phyloP scores from a whole-genome alignment of 495 filamentous ascomycete genomes.

The Mycothermus thermophilus region DNA sequence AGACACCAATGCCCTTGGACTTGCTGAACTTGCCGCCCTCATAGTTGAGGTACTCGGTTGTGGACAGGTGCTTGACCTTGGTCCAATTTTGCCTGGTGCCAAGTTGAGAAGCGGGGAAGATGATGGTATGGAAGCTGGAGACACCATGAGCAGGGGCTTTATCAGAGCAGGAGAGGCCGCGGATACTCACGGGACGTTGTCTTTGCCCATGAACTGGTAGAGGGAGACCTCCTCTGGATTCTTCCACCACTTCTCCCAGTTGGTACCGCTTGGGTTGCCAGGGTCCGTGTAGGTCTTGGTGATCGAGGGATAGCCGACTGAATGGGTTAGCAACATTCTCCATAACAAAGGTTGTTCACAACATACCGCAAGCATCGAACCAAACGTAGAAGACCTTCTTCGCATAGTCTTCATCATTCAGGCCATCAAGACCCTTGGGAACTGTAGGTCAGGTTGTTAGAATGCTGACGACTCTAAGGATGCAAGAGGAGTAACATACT shows the following conservation, averaged over 20 bases:
- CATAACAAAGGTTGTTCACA: background rate
- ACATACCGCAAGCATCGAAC: slow-evolving; percentile 79
- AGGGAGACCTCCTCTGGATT: slow-evolving; percentile 77
- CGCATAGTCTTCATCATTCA: slow-evolving; percentile 35
- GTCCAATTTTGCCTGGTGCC: slow-evolving; percentile 80
- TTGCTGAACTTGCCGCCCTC: slow-evolving; percentile 95
- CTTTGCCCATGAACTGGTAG: slow-evolving; percentile 97
- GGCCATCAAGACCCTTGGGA: slow-evolving; percentile 15
- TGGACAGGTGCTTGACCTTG: slow-evolving; percentile 73
- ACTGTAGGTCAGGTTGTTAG: too few species aligned
- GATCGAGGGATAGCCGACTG: slow-evolving; percentile 84
- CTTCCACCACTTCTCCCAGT: slow-evolving; percentile 95
- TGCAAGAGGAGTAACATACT: too few species aligned
- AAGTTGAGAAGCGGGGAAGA: slow-evolving; percentile 79
- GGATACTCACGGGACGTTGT: slow-evolving; percentile 56
- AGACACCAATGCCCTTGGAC: slow-evolving; percentile 76
- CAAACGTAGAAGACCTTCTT: slow-evolving; percentile 91
- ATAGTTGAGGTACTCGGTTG: slow-evolving; percentile 93
- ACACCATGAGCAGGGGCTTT: background rate
- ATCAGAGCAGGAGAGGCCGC: background rate
- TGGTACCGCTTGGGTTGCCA: slow-evolving; percentile 11
- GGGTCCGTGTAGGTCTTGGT: slow-evolving; percentile 75
- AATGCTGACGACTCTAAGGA: too few species aligned
- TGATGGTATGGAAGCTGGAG: slow-evolving; percentile 62
- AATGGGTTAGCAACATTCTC: background rate